Percentiles rank a stretch among this genome's conserved stretches.
Conservation (phyloP, 129 eudicot genomes). For the Flaveria ramosissima region DNA sequence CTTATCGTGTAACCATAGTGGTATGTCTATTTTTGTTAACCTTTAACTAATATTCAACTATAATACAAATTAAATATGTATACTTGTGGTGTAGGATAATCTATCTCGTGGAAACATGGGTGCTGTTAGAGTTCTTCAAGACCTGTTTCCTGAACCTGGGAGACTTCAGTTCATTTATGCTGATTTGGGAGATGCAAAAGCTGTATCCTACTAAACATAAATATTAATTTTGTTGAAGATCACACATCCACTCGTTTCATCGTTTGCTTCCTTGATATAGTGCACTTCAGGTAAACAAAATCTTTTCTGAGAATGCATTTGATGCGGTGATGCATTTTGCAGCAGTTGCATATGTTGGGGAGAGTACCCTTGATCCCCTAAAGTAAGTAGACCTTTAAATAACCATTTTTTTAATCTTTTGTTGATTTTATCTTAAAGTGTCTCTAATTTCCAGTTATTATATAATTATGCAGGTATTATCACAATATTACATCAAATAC, state of each 20-base stretch:
- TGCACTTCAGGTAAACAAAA: conserved; percentile 55
- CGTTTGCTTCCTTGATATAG: conserved; percentile 35
- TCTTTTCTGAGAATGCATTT: conserved; percentile 78
- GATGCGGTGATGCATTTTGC: conserved; percentile 98
- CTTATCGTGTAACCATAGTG: conserved; percentile 85
- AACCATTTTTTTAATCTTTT: background rate
- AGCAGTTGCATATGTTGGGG: conserved; percentile 95
- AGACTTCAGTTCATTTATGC: conserved; percentile 83
- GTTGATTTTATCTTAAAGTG: background rate
- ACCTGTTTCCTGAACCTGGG: conserved; percentile 76
- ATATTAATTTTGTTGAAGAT: background rate
- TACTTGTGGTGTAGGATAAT: conserved; percentile 55
- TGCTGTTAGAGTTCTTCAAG: conserved; percentile 65
- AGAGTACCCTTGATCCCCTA: conserved; percentile 84
- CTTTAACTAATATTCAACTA: background rate
- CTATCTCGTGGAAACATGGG: conserved; percentile 89
- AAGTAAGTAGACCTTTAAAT: conserved; percentile 42
- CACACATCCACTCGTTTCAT: background rate
- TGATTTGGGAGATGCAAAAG: conserved; percentile 77
- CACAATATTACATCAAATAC: conserved; percentile 93
- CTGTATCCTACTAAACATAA: conserved; percentile 47
- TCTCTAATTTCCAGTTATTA: background rate
- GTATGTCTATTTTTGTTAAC: conserved; percentile 32
- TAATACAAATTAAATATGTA: background rate
- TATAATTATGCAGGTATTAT: conserved; percentile 58